These are phyloP conservation scores for Chimonanthus salicifolius DNA, from an alignment of 164 flowering plant genomes.

Conservation along the genomic window DNA sequence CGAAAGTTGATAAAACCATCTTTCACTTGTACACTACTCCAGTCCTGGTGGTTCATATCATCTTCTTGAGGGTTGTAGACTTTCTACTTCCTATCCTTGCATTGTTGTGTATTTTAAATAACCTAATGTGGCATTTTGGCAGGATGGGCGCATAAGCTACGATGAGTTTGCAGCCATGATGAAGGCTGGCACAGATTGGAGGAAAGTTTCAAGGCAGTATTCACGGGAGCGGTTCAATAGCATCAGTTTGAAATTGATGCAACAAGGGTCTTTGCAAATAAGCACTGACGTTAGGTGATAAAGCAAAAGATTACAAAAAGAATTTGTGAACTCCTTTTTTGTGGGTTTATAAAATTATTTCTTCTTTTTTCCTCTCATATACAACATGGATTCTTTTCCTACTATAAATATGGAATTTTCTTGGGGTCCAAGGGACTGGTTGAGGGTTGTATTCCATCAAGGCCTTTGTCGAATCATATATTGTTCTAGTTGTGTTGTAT, in stretches of 20 bases:
- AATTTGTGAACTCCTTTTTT: background rate
- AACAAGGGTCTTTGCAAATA: constrained; percentile 53
- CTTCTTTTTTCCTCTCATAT: background rate
- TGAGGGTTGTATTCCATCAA: background rate
- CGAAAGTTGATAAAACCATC: background rate
- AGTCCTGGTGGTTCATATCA: background rate
- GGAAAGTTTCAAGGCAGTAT: constrained; percentile 84
- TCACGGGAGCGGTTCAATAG: constrained; percentile 71
- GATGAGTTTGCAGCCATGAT: constrained; percentile 79
- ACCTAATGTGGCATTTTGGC: constrained; percentile 11
- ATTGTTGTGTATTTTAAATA: background rate
- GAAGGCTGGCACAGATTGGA: constrained; percentile 94
- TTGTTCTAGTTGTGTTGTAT: background rate
- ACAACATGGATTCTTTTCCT: background rate
- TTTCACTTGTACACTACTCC: background rate
- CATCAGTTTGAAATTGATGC: constrained; percentile 61
- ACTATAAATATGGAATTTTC: background rate
- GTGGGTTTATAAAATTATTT: constrained; percentile 7
- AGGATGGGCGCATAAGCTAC: constrained; percentile 84
- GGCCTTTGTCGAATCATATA: too few relatives aligned
- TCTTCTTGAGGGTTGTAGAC: background rate
- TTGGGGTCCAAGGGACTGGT: background rate
- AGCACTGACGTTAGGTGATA: constrained; percentile 28
- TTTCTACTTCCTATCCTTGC: background rate
- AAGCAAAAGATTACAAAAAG: background rate